Conservation (phyloP, 768 basidiomycete genomes). For the Lentinula guzmanii region DNA sequence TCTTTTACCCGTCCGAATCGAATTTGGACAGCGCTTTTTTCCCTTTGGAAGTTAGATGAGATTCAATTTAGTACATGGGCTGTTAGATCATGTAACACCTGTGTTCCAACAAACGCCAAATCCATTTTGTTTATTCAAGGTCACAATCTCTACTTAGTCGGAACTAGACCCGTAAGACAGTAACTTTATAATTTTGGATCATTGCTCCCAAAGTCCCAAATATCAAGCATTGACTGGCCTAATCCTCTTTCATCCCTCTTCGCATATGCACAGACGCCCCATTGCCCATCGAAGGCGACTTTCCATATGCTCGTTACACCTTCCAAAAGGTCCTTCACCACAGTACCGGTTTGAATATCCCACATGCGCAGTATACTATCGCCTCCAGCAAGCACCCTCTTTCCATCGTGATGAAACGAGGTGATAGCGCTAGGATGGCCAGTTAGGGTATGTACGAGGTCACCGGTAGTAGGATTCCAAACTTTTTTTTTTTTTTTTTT, state of each 20-base stretch:
- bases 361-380: constrained; percentile 98
- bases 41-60: too few relatives aligned
- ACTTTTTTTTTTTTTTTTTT: too few relatives aligned
- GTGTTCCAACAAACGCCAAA: too few relatives aligned
- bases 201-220: constrained; percentile 77
- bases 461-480: constrained; percentile 73
- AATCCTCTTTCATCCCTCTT: constrained; percentile 42
- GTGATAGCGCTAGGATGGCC: constrained; percentile 98
- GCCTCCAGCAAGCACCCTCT: constrained; percentile 91
- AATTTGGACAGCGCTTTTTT: too few relatives aligned
- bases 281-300: constrained; percentile 88
- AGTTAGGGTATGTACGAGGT: constrained; percentile 60
- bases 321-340: constrained; percentile 82
- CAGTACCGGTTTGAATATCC: constrained; percentile 83
- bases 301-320: constrained; percentile 98
- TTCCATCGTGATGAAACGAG: constrained; percentile 98
- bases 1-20: too few relatives aligned
- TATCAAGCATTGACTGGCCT: constrained; percentile 62
- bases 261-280: constrained; percentile 92
- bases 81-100: too few relatives aligned
- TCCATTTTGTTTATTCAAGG: too few relatives aligned
- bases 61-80: too few relatives aligned
- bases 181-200: neutral
- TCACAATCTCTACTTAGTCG: too few relatives aligned
- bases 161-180: neutral